Percentiles rank a stretch among this genome's conserved stretches.
phyloP scores from a whole-genome alignment of 2,329 filamentous ascomycete genomes.

The Curvularia eragrostidis region DNA sequence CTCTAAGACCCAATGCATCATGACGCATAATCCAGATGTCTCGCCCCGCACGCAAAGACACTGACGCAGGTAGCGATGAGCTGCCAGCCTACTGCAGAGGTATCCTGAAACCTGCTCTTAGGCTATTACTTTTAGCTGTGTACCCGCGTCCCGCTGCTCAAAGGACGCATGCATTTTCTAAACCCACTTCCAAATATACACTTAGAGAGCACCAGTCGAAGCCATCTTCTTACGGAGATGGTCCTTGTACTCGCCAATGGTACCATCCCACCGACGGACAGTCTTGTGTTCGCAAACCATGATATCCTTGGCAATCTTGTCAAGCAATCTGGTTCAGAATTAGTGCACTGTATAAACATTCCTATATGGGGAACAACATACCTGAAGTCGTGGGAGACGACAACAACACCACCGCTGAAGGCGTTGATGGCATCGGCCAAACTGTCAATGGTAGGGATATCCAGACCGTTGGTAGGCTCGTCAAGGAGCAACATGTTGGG shows the following conservation, averaged over 20 bases:
- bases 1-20: slow-evolving; percentile 50
- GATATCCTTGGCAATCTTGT: slow-evolving; percentile 99
- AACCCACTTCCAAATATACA: slow-evolving; percentile 19
- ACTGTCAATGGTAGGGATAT: slow-evolving; percentile 98
- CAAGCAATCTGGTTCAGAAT: slow-evolving; percentile 74
- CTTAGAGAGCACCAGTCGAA: slow-evolving; percentile 79
- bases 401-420: slow-evolving; percentile 94
- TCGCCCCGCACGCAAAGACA: slow-evolving; percentile 38
- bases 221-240: slow-evolving; percentile 99
- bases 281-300: slow-evolving; percentile 99
- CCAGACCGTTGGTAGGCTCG: slow-evolving; percentile 98
- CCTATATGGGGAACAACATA: slow-evolving; percentile 56
- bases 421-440: slow-evolving; percentile 97
- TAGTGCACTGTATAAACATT: slow-evolving; percentile 34
- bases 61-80: slow-evolving; percentile 45
- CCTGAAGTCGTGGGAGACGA: slow-evolving; percentile 99
- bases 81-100: slow-evolving; percentile 44
- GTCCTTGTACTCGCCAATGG: slow-evolving; percentile 96
- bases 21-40: slow-evolving; percentile 46
- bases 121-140: slow-evolving; percentile 40
- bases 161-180: slow-evolving; percentile 37
- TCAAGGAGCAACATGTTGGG: slow-evolving; percentile 98
- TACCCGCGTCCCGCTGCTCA: slow-evolving; percentile 34
- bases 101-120: slow-evolving; percentile 40
- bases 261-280: slow-evolving; percentile 85